Evolutionary conservation across 257 asterid species (phyloP).

Genomic region (Catharanthus roseus): DNA sequence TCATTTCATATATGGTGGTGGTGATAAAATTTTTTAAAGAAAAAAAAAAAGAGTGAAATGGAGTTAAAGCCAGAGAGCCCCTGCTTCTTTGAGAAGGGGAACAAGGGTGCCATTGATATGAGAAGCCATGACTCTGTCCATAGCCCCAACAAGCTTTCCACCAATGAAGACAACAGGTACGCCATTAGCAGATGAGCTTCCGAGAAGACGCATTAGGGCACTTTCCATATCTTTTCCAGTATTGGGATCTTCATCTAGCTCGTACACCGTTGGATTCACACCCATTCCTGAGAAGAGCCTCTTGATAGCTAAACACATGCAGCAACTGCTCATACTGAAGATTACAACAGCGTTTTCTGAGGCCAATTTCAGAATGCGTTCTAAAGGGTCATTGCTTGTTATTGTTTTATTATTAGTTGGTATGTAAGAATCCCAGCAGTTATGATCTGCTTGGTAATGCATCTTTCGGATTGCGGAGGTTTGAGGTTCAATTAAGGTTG

Average conservation of each 20-base stretch:
- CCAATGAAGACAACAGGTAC: constrained; percentile 27
- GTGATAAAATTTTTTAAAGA: too few species aligned
- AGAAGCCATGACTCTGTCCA: constrained; percentile 27
- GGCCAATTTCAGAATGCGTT: constrained; percentile 14
- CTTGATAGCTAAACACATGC: constrained; percentile 28
- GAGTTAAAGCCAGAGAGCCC: constrained; percentile 27
- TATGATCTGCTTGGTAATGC: constrained; percentile 1
- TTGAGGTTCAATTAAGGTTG: background rate
- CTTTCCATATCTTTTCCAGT: constrained; percentile 16
- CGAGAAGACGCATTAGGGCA: constrained; percentile 9
- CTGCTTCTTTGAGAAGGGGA: constrained; percentile 29
- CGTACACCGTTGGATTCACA: constrained; percentile 22
- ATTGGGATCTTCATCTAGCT: constrained; percentile 20
- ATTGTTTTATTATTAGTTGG: background rate
- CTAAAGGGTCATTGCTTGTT: background rate
- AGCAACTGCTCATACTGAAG: constrained; percentile 25
- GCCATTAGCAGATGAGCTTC: background rate
- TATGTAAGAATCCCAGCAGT: background rate
- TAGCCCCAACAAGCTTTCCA: constrained; percentile 24
- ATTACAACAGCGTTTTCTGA: constrained; percentile 26
- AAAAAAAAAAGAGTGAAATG: background rate
- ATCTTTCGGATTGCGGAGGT: background rate
- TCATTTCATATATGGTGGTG: background rate
- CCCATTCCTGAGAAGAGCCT: constrained; percentile 30
- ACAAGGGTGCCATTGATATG: constrained; percentile 26